These are phyloP conservation scores for Aspergillus japonicus DNA, from an alignment of 2,329 filamentous ascomycete genomes.

Conservation along the genomic window DNA sequence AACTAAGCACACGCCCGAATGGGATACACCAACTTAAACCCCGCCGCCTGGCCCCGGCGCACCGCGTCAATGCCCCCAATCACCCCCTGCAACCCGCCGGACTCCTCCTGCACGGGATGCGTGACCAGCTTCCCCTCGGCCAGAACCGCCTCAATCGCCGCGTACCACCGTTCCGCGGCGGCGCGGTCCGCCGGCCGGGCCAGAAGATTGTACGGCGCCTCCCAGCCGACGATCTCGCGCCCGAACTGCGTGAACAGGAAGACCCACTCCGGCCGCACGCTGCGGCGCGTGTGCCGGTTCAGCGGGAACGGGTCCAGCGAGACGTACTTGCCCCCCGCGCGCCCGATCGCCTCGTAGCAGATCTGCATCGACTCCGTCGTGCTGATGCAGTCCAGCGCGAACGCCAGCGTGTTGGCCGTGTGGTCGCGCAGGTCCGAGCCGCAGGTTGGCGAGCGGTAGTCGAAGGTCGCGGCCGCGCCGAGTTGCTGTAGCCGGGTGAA, in stretches of 20 bases:
- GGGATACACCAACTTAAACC: background rate
- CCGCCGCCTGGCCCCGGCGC: background rate
- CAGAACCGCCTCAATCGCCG: background rate
- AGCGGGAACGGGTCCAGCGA: slow-evolving; percentile 15
- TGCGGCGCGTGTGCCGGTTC: background rate
- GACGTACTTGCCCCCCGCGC: slow-evolving; percentile 27
- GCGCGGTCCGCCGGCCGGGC: background rate
- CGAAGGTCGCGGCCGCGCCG: slow-evolving; percentile 8
- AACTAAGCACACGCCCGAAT: no score
- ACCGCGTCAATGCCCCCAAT: background rate
- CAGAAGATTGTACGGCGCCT: background rate
- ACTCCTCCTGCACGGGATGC: background rate
- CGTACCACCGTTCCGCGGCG: background rate
- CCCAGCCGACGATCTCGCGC: background rate
- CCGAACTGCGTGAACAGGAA: background rate
- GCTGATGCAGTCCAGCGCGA: slow-evolving; percentile 46
- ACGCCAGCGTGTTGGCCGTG: slow-evolving; percentile 38
- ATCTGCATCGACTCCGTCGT: slow-evolving; percentile 29
- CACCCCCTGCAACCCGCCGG: background rate
- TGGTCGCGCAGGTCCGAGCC: slow-evolving; percentile 31
- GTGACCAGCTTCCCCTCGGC: background rate
- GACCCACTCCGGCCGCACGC: slow-evolving; percentile 8
- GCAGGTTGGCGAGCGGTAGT: slow-evolving; percentile 1
- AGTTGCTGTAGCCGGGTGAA: background rate
- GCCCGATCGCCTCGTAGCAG: slow-evolving; percentile 35